Conservation (phyloP, 768 basidiomycete species). For the Boletus barrowsii region DNA sequence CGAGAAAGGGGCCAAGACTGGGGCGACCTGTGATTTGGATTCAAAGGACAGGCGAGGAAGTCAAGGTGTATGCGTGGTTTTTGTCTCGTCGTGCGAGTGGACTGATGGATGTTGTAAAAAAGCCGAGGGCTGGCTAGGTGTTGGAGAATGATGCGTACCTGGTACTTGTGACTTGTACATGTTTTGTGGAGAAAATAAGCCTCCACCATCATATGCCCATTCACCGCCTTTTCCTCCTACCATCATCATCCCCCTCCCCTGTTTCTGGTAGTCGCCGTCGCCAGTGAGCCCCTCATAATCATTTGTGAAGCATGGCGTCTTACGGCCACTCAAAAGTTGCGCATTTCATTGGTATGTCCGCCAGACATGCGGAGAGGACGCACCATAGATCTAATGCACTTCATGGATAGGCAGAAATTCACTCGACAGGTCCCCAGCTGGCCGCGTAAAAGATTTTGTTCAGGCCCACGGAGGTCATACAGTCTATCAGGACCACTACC, state of each 20-base stretch:
- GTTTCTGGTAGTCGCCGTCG: constrained; percentile 7
- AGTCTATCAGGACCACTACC: too few relatives aligned
- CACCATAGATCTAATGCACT: constrained; percentile 7
- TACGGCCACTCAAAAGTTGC: constrained; percentile 60
- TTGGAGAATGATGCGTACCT: too few relatives aligned
- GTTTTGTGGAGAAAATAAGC: constrained; percentile 19
- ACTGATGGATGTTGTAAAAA: neutral
- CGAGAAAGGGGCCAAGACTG: constrained; percentile 64
- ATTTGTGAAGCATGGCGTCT: constrained; percentile 26
- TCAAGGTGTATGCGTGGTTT: constrained; percentile 51
- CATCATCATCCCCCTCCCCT: constrained; percentile 13
- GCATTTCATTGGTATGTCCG: constrained; percentile 57
- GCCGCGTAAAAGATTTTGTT: constrained; percentile 88
- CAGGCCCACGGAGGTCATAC: constrained; percentile 91
- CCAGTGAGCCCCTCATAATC: constrained; percentile 4
- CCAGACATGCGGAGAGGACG: neutral
- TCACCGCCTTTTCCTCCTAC: constrained; percentile 16
- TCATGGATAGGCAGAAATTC: constrained; percentile 81
- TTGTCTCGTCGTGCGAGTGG: neutral
- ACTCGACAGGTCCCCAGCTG: constrained; percentile 75
- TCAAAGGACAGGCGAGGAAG: constrained; percentile 69
- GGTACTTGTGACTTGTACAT: too few relatives aligned
- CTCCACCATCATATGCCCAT: constrained; percentile 8
- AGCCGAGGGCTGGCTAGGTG: constrained; percentile 25
- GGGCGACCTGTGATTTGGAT: constrained; percentile 61